These are phyloP conservation scores for Talaromyces sp. DNA, from an alignment of 2,329 filamentous ascomycete species.

Conservation along the genomic window DNA sequence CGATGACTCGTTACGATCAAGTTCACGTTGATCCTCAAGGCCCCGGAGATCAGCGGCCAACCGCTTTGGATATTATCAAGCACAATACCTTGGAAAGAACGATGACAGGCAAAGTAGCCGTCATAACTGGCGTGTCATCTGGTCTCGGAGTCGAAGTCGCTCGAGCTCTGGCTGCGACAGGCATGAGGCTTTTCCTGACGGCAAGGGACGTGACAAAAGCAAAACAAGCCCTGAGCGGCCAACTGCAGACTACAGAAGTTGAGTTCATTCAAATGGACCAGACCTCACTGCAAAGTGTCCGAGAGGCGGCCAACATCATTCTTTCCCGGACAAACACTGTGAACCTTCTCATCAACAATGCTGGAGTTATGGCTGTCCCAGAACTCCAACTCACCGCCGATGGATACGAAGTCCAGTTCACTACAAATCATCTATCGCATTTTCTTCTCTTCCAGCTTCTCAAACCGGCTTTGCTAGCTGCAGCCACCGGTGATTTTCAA, in stretches of 20 bases:
- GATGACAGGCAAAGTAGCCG: not conserved
- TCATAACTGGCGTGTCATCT: constrained; percentile 4
- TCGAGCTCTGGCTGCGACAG: constrained; percentile 2
- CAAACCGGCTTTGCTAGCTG: constrained; percentile 4
- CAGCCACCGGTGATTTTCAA: not conserved
- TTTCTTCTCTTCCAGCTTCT: constrained; percentile 6
- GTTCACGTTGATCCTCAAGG: constrained; percentile 3
- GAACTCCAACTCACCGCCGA: not conserved
- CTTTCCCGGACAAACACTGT: not conserved
- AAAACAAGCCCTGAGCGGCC: not conserved
- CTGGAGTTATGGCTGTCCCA: not conserved
- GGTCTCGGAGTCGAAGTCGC: constrained; percentile 6
- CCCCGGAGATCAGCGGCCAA: constrained; percentile 8
- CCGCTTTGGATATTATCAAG: constrained; percentile 7
- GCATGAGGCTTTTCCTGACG: constrained; percentile 8
- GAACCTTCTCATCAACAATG: constrained; percentile 9
- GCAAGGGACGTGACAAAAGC: not conserved
- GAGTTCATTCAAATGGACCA: constrained; percentile 3
- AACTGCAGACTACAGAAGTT: not conserved
- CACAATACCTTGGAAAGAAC: not conserved
- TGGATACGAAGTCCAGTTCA: constrained; percentile 9
- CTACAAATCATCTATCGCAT: constrained; percentile 7
- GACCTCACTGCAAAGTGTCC: constrained; percentile 2
- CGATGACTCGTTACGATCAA: constrained; percentile 3
- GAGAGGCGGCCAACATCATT: not conserved